phyloP scores from a whole-genome alignment of 805 yeast species.

The Cyberlindnera nakhonratchasimensis region DNA sequence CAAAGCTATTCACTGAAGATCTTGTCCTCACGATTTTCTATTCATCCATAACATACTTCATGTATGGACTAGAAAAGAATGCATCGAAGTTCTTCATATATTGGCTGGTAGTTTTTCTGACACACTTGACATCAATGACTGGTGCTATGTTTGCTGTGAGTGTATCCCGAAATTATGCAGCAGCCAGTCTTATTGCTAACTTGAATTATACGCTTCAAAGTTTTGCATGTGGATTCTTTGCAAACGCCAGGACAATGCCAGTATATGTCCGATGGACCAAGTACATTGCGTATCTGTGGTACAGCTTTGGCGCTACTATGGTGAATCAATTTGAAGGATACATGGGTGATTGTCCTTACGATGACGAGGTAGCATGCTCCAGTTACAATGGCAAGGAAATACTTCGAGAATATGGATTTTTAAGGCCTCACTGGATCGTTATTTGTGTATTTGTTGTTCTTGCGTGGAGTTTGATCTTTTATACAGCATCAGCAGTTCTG shows the following conservation, averaged over 20 bases:
- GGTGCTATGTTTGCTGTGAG: constrained; percentile 43
- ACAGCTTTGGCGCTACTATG: constrained; percentile 64
- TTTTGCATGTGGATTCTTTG: constrained; percentile 79
- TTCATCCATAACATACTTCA: constrained; percentile 64
- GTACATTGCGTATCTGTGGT: constrained; percentile 75
- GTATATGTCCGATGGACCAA: constrained; percentile 86
- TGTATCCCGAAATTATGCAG: constrained; percentile 25
- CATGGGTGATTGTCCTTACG: constrained; percentile 53
- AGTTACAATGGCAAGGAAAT: constrained; percentile 54
- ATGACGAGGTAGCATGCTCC: constrained; percentile 33
- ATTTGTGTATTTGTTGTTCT: constrained; percentile 60
- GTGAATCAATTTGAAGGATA: constrained; percentile 65
- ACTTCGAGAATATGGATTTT: constrained; percentile 55
- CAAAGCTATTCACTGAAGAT: constrained; percentile 70
- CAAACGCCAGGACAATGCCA: constrained; percentile 69
- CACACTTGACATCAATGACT: constrained; percentile 54
- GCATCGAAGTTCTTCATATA: constrained; percentile 52
- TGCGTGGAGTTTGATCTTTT: constrained; percentile 57
- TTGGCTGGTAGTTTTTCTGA: constrained; percentile 55
- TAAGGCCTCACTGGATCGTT: constrained; percentile 53
- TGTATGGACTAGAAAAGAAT: constrained; percentile 64
- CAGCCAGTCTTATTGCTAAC: constrained; percentile 24
- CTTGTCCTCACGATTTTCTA: constrained; percentile 56
- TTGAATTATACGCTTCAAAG: constrained; percentile 47
- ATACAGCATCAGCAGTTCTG: constrained; percentile 44